A percentile compares a stretch with the other conserved stretches of the same genome.
phyloP scores from a whole-genome alignment of 2,329 filamentous ascomycete species.

The Cordyceps militaris region DNA sequence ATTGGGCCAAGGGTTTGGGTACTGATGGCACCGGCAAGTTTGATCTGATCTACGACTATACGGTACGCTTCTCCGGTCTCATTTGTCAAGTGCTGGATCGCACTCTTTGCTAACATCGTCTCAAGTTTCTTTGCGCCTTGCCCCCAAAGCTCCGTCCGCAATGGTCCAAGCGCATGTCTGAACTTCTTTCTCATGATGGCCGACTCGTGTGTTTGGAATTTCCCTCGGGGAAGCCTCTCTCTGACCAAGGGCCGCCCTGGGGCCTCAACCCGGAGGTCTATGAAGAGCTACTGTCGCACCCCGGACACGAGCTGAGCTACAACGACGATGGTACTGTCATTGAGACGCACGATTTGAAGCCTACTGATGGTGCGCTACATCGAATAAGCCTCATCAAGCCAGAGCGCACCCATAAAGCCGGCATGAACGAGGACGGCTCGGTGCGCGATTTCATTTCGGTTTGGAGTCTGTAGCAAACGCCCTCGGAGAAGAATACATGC shows the following conservation, averaged over 20 bases:
- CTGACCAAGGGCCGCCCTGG: slow-evolving; percentile 64
- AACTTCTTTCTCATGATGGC: slow-evolving; percentile 42
- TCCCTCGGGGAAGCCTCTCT: slow-evolving; percentile 63
- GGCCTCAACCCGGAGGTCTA: slow-evolving; percentile 63
- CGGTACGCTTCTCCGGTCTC: slow-evolving; percentile 33
- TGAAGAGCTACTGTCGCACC: slow-evolving; percentile 60
- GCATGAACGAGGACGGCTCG: slow-evolving; percentile 37
- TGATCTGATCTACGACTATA: slow-evolving; percentile 61
- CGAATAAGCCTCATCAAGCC: slow-evolving; percentile 46
- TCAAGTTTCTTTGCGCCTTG: slow-evolving; percentile 57
- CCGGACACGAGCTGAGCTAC: slow-evolving; percentile 61
- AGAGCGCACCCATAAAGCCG: slow-evolving; percentile 40
- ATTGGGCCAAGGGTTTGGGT: slow-evolving; percentile 41
- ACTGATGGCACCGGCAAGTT: slow-evolving; percentile 43
- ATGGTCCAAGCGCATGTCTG: slow-evolving; percentile 47
- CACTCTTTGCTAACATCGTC: neutral
- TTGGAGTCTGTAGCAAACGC: slow-evolving; percentile 33
- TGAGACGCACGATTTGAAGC: slow-evolving; percentile 33
- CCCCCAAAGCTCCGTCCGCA: slow-evolving; percentile 43
- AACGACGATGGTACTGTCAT: slow-evolving; percentile 37
- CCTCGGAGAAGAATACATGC: neutral
- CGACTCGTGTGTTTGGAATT: slow-evolving; percentile 66
- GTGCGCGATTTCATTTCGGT: slow-evolving; percentile 48
- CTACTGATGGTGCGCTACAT: slow-evolving; percentile 30
- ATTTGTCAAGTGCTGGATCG: neutral